These are phyloP conservation scores for Trichoderma reesei DNA, from an alignment of 495 filamentous ascomycete genomes.

Conservation along the genomic window DNA sequence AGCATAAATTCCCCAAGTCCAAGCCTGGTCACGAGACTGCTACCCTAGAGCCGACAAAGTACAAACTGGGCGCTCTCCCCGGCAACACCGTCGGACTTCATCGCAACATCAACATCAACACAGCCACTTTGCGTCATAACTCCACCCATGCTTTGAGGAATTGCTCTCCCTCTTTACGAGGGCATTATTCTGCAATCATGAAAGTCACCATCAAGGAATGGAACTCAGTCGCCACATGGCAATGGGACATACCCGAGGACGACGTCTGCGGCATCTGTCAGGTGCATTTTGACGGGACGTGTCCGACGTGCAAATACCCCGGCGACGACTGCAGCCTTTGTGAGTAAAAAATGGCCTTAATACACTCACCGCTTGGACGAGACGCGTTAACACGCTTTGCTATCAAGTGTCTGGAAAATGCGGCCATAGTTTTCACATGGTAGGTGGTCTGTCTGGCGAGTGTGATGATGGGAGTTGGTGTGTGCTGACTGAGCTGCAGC, in stretches of 20 bases:
- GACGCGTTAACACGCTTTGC: not conserved
- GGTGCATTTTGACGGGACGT: constrained; percentile 94
- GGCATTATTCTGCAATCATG: constrained; percentile 43
- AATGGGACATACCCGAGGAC: constrained; percentile 95
- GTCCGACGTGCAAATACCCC: constrained; percentile 94
- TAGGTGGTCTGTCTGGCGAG: constrained; percentile 25
- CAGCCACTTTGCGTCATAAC: not conserved
- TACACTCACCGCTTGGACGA: not conserved
- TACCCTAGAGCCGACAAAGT: not conserved
- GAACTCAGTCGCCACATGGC: constrained; percentile 91
- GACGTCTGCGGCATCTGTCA: constrained; percentile 98
- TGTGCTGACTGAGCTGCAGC: constrained; percentile 37
- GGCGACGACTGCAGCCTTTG: constrained; percentile 89
- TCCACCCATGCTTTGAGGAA: not conserved
- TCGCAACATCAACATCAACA: not conserved
- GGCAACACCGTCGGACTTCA: not conserved
- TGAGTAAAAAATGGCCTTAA: constrained; percentile 35
- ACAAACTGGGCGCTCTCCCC: not conserved
- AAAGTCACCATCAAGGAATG: constrained; percentile 89
- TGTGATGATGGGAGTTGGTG: constrained; percentile 7
- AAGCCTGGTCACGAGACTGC: not conserved
- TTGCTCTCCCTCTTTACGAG: not conserved
- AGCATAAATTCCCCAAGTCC: no score
- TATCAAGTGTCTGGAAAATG: constrained; percentile 81
- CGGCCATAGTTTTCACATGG: constrained; percentile 96